These are phyloP conservation scores for Meredithiella fracta DNA, from an alignment of 2,329 filamentous ascomycete genomes.

Conservation along the genomic window DNA sequence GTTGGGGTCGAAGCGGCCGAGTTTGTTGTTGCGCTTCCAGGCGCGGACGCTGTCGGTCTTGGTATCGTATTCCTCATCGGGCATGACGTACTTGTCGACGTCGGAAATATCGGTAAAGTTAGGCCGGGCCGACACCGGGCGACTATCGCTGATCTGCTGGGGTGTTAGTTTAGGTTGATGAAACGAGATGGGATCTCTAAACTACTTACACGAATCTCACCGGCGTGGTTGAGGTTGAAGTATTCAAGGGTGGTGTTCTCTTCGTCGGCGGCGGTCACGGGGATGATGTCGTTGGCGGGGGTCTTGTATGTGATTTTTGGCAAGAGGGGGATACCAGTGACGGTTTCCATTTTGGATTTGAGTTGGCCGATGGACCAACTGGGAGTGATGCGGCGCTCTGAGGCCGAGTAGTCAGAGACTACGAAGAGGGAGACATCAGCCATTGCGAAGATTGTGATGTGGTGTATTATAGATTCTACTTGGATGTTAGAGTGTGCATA, in stretches of 20 bases:
- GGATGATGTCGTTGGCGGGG: constrained; percentile 37
- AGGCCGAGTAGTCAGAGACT: constrained; percentile 58
- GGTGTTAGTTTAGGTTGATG: constrained; percentile 8
- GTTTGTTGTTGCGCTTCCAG: constrained; percentile 88
- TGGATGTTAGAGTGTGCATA: neutral
- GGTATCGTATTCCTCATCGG: constrained; percentile 68
- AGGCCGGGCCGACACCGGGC: constrained; percentile 55
- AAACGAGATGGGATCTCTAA: neutral
- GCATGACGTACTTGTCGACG: constrained; percentile 82
- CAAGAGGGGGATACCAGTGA: constrained; percentile 77
- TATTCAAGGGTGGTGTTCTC: constrained; percentile 46
- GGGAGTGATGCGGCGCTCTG: constrained; percentile 81
- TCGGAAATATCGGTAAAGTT: constrained; percentile 69
- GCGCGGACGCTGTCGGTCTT: constrained; percentile 78
- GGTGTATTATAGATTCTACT: neutral
- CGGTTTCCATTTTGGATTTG: constrained; percentile 74
- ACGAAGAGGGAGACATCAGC: constrained; percentile 62
- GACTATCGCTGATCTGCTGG: constrained; percentile 57
- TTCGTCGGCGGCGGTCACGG: constrained; percentile 56
- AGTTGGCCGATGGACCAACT: constrained; percentile 78
- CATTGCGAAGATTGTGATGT: constrained; percentile 24
- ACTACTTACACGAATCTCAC: constrained; percentile 60
- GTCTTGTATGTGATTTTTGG: constrained; percentile 60
- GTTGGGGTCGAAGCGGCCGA: constrained; percentile 88
- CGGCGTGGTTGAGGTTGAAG: constrained; percentile 56